Evolutionary conservation across 208 protist genomes (phyloP).

Genomic region (Leishmania tropica): DNA sequence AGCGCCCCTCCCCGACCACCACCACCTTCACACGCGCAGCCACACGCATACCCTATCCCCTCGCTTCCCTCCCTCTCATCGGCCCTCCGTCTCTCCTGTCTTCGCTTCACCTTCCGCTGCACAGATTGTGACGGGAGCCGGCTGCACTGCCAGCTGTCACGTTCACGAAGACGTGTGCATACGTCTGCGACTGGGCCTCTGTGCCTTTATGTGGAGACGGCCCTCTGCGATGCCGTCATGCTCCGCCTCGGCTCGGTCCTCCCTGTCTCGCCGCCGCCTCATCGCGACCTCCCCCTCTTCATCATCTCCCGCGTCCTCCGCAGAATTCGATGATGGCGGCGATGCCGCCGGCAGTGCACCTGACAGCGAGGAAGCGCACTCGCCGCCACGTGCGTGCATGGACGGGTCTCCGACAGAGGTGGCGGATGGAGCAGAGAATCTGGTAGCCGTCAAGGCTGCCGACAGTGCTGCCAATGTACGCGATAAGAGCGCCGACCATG

Average conservation of each 20-base stretch:
- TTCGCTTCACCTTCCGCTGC: background rate
- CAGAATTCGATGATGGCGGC: background rate
- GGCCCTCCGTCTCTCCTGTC: background rate
- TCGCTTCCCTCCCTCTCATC: background rate
- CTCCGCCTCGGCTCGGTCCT: background rate
- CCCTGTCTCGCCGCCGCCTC: background rate
- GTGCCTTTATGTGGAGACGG: background rate
- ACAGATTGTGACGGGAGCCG: background rate
- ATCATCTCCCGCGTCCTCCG: background rate
- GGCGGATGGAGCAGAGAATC: background rate
- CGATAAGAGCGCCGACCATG: background rate
- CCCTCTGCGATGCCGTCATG: constrained; percentile 1
- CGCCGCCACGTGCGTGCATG: background rate
- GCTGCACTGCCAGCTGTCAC: background rate
- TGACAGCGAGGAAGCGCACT: background rate
- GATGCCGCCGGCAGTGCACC: background rate
- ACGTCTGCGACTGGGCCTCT: background rate
- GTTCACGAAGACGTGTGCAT: background rate
- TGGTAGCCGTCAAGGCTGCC: background rate
- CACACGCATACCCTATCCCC: background rate
- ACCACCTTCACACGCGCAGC: background rate
- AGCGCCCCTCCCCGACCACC: background rate
- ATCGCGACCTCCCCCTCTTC: background rate
- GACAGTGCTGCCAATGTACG: background rate
- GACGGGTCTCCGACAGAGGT: background rate